phyloP scores from a whole-genome alignment of 2,329 filamentous ascomycete genomes.

The Fusarium tricinctum region DNA sequence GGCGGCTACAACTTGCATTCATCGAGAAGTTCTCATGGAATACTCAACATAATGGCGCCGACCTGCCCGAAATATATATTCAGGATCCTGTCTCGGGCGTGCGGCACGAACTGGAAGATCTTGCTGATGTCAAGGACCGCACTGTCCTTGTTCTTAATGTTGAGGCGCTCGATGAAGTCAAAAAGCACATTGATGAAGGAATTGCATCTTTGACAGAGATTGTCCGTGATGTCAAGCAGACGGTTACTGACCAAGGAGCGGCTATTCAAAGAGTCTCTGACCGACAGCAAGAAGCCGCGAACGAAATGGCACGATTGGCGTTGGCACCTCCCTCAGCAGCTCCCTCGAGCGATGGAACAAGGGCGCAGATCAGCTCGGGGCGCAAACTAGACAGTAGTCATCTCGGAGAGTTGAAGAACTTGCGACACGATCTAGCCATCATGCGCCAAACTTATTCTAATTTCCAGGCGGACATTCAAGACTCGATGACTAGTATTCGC shows the following conservation, averaged over 20 bases:
- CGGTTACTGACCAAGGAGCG: slow-evolving; percentile 84
- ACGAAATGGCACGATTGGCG: slow-evolving; percentile 80
- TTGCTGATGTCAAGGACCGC: slow-evolving; percentile 92
- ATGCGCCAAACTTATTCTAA: slow-evolving; percentile 93
- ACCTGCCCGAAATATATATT: slow-evolving; percentile 97
- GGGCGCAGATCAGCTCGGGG: slow-evolving; percentile 52
- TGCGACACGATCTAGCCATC: slow-evolving; percentile 90
- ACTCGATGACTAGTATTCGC: slow-evolving; percentile 87
- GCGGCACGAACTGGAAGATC: slow-evolving; percentile 95
- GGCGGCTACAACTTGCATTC: slow-evolving; percentile 91
- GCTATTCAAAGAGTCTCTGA: slow-evolving; percentile 90
- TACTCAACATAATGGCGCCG: slow-evolving; percentile 91
- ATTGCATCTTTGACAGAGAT: slow-evolving; percentile 83
- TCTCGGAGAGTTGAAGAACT: slow-evolving; percentile 81
- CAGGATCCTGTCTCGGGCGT: slow-evolving; percentile 96
- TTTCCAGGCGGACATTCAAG: slow-evolving; percentile 89
- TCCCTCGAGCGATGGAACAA: slow-evolving; percentile 59
- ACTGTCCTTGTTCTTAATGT: slow-evolving; percentile 96
- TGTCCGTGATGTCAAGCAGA: slow-evolving; percentile 87
- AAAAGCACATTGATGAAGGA: slow-evolving; percentile 94
- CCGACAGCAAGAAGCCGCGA: slow-evolving; percentile 88
- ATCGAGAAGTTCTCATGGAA: slow-evolving; percentile 99
- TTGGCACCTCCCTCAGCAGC: slow-evolving; percentile 62
- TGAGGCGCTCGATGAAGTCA: slow-evolving; percentile 94
- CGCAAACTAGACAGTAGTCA: slow-evolving; percentile 71